phyloP scores from a whole-genome alignment of 495 filamentous ascomycete genomes.

The Parathielavia hyrcaniae region DNA sequence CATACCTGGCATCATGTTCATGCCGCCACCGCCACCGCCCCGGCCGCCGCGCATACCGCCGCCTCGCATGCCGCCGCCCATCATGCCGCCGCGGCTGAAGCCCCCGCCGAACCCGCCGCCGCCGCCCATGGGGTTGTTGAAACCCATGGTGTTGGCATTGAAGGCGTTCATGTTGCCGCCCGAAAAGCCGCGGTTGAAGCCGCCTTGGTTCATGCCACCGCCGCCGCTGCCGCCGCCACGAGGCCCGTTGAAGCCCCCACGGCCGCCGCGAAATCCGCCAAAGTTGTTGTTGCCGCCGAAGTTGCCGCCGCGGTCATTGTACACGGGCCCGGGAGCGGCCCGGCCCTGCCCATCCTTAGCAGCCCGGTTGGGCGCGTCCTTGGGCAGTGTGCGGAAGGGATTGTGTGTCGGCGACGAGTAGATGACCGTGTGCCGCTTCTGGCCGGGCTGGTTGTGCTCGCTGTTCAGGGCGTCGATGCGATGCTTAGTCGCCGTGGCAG shows the following conservation, averaged over 20 bases:
- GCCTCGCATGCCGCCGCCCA: slow-evolving; percentile 45
- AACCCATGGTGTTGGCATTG: slow-evolving; percentile 37
- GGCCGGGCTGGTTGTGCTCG: slow-evolving; percentile 35
- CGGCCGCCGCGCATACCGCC: slow-evolving; percentile 66
- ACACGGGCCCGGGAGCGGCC: slow-evolving; percentile 2
- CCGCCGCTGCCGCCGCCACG: slow-evolving; percentile 21
- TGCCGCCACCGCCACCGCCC: slow-evolving; percentile 59
- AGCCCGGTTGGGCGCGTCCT: slow-evolving; percentile 75
- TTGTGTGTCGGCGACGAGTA: slow-evolving; percentile 75
- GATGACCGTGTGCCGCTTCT: slow-evolving; percentile 64
- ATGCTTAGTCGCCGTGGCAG: slow-evolving; percentile 78
- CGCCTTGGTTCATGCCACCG: slow-evolving; percentile 34
- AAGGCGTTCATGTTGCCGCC: slow-evolving; percentile 35
- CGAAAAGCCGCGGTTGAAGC: slow-evolving; percentile 43
- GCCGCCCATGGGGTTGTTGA: slow-evolving; percentile 56
- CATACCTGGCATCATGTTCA: slow-evolving; percentile 33
- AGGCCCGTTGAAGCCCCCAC: slow-evolving; percentile 35
- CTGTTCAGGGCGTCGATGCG: slow-evolving; percentile 60
- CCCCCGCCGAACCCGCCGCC: slow-evolving; percentile 51
- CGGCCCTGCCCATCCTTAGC: slow-evolving; percentile 55
- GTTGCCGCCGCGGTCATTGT: slow-evolving; percentile 34
- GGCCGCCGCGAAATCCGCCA: slow-evolving; percentile 33
- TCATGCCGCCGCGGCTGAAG: slow-evolving; percentile 57
- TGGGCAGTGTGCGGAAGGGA: slow-evolving; percentile 86
- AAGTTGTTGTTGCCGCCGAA: slow-evolving; percentile 38